Conservation (phyloP, 2,329 filamentous ascomycete species). For the Hyphodiscus sp. region DNA sequence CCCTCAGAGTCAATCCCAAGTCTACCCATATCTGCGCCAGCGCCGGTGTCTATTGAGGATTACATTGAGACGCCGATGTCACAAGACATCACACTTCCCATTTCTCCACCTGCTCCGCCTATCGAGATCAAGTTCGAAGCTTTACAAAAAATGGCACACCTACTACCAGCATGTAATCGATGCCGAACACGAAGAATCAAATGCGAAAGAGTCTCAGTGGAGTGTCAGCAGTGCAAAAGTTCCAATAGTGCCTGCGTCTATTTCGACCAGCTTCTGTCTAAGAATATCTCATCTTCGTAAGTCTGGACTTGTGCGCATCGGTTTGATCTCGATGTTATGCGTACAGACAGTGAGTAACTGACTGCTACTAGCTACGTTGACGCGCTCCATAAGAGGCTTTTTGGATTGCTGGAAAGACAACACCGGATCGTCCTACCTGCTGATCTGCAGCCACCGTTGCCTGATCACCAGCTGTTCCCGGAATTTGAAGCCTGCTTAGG, state of each 20-base stretch:
- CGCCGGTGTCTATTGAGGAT: background rate
- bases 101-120: background rate
- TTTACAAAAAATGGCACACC: background rate
- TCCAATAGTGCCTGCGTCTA: background rate
- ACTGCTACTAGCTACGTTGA: background rate
- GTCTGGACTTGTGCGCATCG: background rate
- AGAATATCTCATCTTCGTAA: background rate
- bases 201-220: background rate
- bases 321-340: background rate
- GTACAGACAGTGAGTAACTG: background rate
- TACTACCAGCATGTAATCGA: background rate
- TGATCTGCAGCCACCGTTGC: background rate
- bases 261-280: background rate
- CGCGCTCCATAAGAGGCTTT: background rate
- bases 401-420: background rate
- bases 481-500: background rate
- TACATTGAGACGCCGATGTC: background rate
- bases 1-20: background rate
- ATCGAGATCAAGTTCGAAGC: background rate
- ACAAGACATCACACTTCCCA: background rate
- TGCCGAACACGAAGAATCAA: background rate
- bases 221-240: background rate
- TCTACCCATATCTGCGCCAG: background rate
- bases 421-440: background rate
- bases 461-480: background rate